Percentiles rank a stretch among this genome's conserved stretches.
Evolutionary conservation across 2,329 filamentous ascomycete genomes (phyloP).

Genomic region (Grosmannia penicillata): DNA sequence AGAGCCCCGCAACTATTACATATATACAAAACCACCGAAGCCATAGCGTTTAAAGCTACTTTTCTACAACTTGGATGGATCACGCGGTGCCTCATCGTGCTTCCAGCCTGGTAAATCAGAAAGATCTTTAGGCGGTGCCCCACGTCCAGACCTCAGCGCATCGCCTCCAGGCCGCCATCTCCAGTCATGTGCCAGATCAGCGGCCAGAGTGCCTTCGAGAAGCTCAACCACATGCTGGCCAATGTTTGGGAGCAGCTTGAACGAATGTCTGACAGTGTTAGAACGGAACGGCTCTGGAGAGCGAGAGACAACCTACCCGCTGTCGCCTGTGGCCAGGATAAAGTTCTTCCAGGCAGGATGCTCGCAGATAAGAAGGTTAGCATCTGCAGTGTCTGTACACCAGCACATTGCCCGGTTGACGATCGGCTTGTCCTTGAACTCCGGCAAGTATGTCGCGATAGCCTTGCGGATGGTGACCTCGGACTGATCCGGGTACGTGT

Average conservation of each 20-base stretch:
- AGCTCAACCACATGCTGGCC: conserved; percentile 4
- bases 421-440: not conserved
- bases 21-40: too few relatives aligned
- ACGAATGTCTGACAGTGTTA: conserved; percentile 2
- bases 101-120: conserved; percentile 2
- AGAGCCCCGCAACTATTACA: too few relatives aligned
- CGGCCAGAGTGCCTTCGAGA: conserved; percentile 1
- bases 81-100: too few relatives aligned
- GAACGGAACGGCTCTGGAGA: not conserved
- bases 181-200: conserved; percentile 1
- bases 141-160: conserved; percentile 1
- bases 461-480: conserved; percentile 7
- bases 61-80: too few relatives aligned
- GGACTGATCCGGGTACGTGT: conserved; percentile 21
- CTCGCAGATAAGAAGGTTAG: conserved; percentile 18
- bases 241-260: conserved; percentile 3
- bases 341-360: conserved; percentile 29
- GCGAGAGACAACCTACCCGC: conserved; percentile 20
- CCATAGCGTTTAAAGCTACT: too few relatives aligned
- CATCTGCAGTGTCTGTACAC: conserved; percentile 6
- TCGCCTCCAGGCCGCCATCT: conserved; percentile 4
- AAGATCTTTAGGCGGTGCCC: conserved; percentile 1
- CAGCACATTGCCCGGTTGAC: conserved; percentile 5
- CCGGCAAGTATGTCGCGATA: conserved; percentile 2
- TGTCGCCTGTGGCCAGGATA: conserved; percentile 40